Evolutionary conservation across 2,329 filamentous ascomycete species (phyloP).

Genomic region (Neobulgaria alba): DNA sequence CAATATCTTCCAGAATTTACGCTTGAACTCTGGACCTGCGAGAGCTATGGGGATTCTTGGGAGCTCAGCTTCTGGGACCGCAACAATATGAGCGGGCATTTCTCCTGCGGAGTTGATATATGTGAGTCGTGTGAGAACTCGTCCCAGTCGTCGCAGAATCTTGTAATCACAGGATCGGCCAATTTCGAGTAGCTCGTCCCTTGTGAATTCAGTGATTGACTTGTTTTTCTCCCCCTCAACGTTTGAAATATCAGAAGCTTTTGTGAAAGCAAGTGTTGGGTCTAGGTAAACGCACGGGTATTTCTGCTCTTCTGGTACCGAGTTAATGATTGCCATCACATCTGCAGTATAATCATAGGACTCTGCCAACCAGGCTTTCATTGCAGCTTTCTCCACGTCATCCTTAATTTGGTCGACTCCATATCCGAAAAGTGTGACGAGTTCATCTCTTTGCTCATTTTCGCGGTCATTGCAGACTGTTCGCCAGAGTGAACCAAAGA

Average conservation of each 20-base stretch:
- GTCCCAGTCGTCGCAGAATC: constrained; percentile 14
- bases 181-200: constrained; percentile 18
- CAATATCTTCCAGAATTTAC: constrained; percentile 16
- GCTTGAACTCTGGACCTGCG: constrained; percentile 7
- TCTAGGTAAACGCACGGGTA: constrained; percentile 18
- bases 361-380: constrained; percentile 17
- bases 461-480: constrained; percentile 13
- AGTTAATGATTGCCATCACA: constrained; percentile 11
- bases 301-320: constrained; percentile 5
- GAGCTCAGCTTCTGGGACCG: constrained; percentile 5
- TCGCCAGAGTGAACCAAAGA: constrained; percentile 17
- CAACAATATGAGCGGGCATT: constrained; percentile 13
- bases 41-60: constrained; percentile 15
- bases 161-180: constrained; percentile 16
- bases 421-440: constrained; percentile 10
- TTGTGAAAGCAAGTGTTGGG: constrained; percentile 12
- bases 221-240: constrained; percentile 5
- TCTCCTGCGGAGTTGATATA: constrained; percentile 14
- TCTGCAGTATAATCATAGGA: constrained; percentile 17
- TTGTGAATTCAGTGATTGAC: constrained; percentile 10
- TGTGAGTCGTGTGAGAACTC: constrained; percentile 13
- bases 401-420: constrained; percentile 11
- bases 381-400: constrained; percentile 9
- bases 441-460: constrained; percentile 8
- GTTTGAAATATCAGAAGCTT: neutral